These are phyloP conservation scores for Pyricularia pennisetigena DNA, from an alignment of 2,329 filamentous ascomycete species.

Conservation along the genomic window DNA sequence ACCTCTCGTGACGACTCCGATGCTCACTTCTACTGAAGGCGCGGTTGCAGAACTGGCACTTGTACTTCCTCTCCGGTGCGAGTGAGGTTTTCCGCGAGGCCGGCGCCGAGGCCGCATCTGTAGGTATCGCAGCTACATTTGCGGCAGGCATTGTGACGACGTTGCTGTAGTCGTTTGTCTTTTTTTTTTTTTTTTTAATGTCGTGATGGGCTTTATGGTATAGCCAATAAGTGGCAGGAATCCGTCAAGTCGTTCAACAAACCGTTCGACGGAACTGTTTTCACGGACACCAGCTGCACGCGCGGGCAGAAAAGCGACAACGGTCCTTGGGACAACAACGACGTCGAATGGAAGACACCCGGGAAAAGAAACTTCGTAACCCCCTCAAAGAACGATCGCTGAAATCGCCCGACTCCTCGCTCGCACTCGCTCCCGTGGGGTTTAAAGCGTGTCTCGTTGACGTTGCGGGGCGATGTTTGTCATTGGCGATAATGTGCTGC, in stretches of 20 bases:
- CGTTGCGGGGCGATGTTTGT: constrained; percentile 36
- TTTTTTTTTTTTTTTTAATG: neutral
- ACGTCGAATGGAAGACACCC: constrained; percentile 14
- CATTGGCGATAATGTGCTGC: constrained; percentile 37
- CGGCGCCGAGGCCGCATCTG: constrained; percentile 58
- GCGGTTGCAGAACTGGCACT: constrained; percentile 96
- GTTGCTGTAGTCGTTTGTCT: constrained; percentile 6
- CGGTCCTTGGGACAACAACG: constrained; percentile 20
- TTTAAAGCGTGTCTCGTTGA: constrained; percentile 61
- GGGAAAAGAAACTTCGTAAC: constrained; percentile 18
- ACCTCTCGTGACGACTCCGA: constrained; percentile 91
- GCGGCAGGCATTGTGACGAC: constrained; percentile 58
- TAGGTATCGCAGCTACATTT: constrained; percentile 53
- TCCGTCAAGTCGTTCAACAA: neutral
- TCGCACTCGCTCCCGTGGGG: constrained; percentile 56
- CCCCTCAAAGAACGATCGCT: constrained; percentile 44
- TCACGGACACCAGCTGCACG: neutral
- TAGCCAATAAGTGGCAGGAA: neutral
- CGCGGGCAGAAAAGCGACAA: constrained; percentile 9
- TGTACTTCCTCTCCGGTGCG: constrained; percentile 95
- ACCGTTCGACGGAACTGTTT: neutral
- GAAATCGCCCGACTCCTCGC: constrained; percentile 49
- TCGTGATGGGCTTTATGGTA: constrained; percentile 5
- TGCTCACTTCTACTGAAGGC: constrained; percentile 98
- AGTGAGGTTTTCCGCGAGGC: constrained; percentile 65